Percentiles rank a stretch among this genome's conserved stretches.
These are phyloP conservation scores for Apocynum venetum DNA, from an alignment of 257 asterid species.

Conservation along the genomic window DNA sequence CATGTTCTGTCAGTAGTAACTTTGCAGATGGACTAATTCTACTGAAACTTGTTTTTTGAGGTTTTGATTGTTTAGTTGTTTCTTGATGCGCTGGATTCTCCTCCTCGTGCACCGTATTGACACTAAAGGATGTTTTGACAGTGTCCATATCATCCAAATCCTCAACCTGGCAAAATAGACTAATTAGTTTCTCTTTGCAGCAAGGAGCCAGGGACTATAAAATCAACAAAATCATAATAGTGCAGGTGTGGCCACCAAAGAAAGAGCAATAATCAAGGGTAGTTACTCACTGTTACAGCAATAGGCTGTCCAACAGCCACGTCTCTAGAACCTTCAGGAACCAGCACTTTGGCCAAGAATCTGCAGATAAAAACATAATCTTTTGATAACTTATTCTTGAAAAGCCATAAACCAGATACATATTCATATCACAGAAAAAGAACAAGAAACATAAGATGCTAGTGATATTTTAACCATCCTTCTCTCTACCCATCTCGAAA, in stretches of 20 bases:
- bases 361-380: conserved; percentile 32
- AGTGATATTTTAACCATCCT: conserved; percentile 1
- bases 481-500: background rate
- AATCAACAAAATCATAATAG: background rate
- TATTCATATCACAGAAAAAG: background rate
- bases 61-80: conserved; percentile 35
- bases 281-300: conserved; percentile 77
- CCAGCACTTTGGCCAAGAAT: conserved; percentile 86
- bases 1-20: conserved; percentile 66
- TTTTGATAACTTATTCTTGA: background rate
- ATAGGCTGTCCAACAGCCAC: conserved; percentile 93
- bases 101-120: conserved; percentile 41
- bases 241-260: background rate
- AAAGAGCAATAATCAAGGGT: background rate
- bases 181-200: conserved; percentile 22
- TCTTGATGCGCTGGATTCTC: conserved; percentile 41
- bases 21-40: conserved; percentile 96
- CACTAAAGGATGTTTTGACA: conserved; percentile 53
- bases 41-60: conserved; percentile 42
- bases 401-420: background rate
- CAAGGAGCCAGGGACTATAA: background rate
- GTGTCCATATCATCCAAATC: conserved; percentile 77
- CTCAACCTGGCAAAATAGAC: conserved; percentile 70
- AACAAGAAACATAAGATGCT: background rate
- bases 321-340: conserved; percentile 91